phyloP scores from a whole-genome alignment of 768 basidiomycete genomes.

The Saitozyma sp. region DNA sequence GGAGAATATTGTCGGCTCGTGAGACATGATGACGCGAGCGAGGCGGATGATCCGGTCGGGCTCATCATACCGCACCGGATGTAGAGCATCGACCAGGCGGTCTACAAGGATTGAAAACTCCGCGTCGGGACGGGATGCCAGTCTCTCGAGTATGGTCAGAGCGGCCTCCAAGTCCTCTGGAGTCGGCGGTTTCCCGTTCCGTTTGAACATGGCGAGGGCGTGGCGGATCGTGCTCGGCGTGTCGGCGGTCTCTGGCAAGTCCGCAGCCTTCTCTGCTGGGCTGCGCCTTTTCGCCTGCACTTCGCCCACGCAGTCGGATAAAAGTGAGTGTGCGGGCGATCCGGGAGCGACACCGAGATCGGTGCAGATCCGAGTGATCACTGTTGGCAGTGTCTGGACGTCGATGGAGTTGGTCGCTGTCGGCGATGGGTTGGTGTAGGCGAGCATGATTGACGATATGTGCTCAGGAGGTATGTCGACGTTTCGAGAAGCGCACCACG shows the following conservation, averaged over 20 bases:
- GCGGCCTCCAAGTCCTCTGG: background rate
- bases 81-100: background rate
- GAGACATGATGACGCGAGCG: background rate
- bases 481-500: background rate
- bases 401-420: background rate
- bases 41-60: background rate
- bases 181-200: background rate
- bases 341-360: background rate
- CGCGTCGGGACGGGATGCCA: background rate
- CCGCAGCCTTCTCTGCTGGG: too few species aligned
- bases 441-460: background rate
- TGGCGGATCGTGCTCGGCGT: too few species aligned
- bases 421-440: background rate
- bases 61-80: background rate
- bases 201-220: background rate
- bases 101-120: background rate
- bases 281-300: background rate
- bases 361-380: background rate
- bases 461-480: background rate
- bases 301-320: background rate
- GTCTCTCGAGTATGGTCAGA: background rate
- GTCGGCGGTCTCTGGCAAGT: too few species aligned
- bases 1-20: background rate
- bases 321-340: background rate
- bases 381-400: background rate